Evolutionary conservation across 345 rosid species (phyloP).

Genomic region (Isatis tinctoria): DNA sequence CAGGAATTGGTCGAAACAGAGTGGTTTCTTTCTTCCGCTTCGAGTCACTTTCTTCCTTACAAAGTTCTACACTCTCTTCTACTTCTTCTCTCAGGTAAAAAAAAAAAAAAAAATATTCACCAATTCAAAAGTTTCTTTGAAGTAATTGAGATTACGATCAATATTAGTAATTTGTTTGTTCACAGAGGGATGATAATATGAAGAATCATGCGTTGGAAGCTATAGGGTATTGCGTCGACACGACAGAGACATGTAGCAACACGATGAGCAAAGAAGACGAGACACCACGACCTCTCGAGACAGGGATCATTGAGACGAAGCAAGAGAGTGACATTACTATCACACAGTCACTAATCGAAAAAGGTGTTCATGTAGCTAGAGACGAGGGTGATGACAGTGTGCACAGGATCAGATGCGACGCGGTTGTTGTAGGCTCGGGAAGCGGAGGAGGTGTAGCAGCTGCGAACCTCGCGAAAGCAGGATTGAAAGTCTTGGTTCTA

Average conservation of each 20-base stretch:
- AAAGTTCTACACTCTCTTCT: conserved; percentile 49
- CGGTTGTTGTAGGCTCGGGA: conserved; percentile 50
- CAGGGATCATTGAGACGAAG: conserved; percentile 41
- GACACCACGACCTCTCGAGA: conserved; percentile 37
- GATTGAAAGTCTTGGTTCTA: conserved; percentile 48
- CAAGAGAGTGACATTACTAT: conserved; percentile 34
- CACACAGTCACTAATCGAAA: conserved; percentile 21
- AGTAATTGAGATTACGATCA: neutral
- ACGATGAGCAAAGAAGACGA: neutral
- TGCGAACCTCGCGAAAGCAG: conserved; percentile 46
- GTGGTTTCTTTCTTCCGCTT: conserved; percentile 35
- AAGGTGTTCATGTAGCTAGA: conserved; percentile 41
- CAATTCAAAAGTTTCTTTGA: neutral
- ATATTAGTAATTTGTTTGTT: neutral
- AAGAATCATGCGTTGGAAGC: conserved; percentile 64
- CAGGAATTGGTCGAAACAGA: conserved; percentile 49
- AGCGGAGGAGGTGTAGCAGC: conserved; percentile 68
- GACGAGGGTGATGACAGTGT: conserved; percentile 12
- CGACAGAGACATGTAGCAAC: conserved; percentile 13
- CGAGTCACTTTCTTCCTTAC: conserved; percentile 46
- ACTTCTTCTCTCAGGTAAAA: conserved; percentile 53
- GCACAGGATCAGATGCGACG: conserved; percentile 52
- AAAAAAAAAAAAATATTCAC: neutral
- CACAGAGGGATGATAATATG: conserved; percentile 45
- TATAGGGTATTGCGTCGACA: conserved; percentile 52